Conservation (phyloP, 139 green algal genomes). For the Micractinium conductrix region DNA sequence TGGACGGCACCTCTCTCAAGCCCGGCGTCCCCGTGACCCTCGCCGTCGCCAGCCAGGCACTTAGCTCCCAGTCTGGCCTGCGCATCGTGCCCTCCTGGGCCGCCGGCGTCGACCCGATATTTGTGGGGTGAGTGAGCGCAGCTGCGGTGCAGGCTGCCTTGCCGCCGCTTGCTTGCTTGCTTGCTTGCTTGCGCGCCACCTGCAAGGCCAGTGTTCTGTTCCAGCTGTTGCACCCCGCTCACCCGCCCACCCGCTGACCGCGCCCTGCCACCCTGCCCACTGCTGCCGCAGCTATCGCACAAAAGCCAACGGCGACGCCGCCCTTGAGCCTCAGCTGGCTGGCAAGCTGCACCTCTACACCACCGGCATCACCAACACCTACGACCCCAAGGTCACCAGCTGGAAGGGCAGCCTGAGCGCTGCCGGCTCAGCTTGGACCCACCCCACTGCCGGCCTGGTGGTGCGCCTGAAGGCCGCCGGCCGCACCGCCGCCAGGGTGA, state of each 20-base stretch:
- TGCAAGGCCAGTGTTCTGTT: too few relatives aligned
- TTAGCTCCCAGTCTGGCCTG: not conserved
- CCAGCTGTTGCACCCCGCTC: too few relatives aligned
- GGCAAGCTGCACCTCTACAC: slow-evolving; percentile 20
- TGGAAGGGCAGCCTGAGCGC: not conserved
- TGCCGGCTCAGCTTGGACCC: not conserved
- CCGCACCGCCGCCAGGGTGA: not conserved
- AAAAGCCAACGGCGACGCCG: not conserved
- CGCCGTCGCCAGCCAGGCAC: not conserved
- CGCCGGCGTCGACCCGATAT: not conserved
- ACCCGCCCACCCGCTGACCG: too few relatives aligned
- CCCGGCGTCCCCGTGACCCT: not conserved
- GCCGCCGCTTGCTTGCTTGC: too few relatives aligned
- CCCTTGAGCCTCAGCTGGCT: too few relatives aligned
- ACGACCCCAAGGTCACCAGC: not conserved
- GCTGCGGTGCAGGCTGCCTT: too few relatives aligned
- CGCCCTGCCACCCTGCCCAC: too few relatives aligned
- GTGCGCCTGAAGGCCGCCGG: not conserved
- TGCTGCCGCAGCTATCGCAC: too few relatives aligned
- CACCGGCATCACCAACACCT: not conserved
- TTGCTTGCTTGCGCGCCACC: too few relatives aligned
- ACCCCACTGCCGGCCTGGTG: not conserved
- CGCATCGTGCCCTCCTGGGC: slow-evolving; percentile 7
- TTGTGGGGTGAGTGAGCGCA: too few relatives aligned
- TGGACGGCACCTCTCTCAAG: not conserved